Conservation (phyloP, 2,329 filamentous ascomycete genomes). For the Colletotrichum tabaci region DNA sequence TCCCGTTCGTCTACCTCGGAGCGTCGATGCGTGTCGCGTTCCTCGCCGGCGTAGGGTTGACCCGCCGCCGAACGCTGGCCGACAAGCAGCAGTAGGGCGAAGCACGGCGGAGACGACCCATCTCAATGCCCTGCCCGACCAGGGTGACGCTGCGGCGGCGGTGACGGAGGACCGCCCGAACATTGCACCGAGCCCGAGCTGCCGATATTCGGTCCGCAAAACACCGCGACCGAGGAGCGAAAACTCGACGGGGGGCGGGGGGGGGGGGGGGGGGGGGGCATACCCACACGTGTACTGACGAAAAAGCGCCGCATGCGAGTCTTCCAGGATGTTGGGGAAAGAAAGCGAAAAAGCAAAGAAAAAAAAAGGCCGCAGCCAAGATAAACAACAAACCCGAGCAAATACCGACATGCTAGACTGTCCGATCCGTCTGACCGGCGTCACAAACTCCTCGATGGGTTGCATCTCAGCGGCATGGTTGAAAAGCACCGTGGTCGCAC, state of each 20-base stretch:
- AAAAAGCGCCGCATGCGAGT: constrained; percentile 1
- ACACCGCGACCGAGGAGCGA: constrained; percentile 19
- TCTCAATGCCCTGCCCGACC: constrained; percentile 1
- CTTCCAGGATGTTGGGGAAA: background rate
- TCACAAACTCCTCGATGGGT: background rate
- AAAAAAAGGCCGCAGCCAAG: background rate
- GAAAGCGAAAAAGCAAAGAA: too few relatives aligned
- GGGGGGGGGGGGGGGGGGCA: background rate
- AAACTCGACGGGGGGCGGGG: background rate
- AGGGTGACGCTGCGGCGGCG: constrained; percentile 1
- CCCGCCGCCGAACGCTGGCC: constrained; percentile 30
- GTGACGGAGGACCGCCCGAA: constrained; percentile 24
- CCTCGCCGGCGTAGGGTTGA: constrained; percentile 69
- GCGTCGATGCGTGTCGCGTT: constrained; percentile 73
- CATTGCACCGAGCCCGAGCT: constrained; percentile 39
- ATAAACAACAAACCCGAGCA: constrained; percentile 34
- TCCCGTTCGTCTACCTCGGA: constrained; percentile 79
- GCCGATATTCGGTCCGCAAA: constrained; percentile 22
- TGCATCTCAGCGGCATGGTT: background rate
- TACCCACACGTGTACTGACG: background rate
- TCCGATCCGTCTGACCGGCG: background rate
- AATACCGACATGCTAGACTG: constrained; percentile 32
- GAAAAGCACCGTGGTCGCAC: too few relatives aligned
- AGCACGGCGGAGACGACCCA: constrained; percentile 1
- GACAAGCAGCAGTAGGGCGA: constrained; percentile 42